Evolutionary conservation across 805 yeast species (phyloP), one percentile per base, ranked within the genome.

Genomic region (Ogataea populi-albae): DNA sequence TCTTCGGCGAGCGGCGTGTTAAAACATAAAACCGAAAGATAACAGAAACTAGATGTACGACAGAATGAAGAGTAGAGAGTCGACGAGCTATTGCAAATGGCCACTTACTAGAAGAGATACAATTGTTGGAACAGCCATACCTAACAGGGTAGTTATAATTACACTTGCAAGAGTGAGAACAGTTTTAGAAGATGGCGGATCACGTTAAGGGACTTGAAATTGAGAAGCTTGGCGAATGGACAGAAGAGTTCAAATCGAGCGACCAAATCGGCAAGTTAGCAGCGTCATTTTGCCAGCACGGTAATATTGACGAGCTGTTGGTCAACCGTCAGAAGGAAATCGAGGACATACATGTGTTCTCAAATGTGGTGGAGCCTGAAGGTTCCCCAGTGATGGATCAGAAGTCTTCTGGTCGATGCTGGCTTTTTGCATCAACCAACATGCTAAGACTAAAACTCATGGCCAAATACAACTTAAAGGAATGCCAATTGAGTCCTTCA

Each of bases 381-480:
- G 82, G 81, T 3, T 50, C 75, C 1, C 88, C 89, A 17, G 71
- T 82, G 12, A 79, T 83, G 36, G 79, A 81, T 61, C 96, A 86
- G 65, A 73, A 75, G 50, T 59, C 76, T 8, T 76, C 86, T 16
- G 96, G 95, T 20, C 67, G 95, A 50, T 86, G 96, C 62, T 86
- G 95, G 95, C 70, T 86, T 42, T 86, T 86, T 60, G 95, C 95
- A 8, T 74, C 91, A 1, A 76, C 86, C 35, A 86, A 87, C 49
- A 71, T 82, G 37, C 64, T 86, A 52, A 72, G 95, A 50, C 57
- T 81, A 34, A 71, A 70, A 35, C 73, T 84, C 26, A 77, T 79
- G 61, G 66, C 71, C 49, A 72, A 73, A 53, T 73, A 79, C 59
- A 77, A 80, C 52, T 60, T 86, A 49, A 77, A 77, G 48, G 73